phyloP scores from a whole-genome alignment of 2,329 filamentous ascomycete species.

The Aureobasidium sp. region DNA sequence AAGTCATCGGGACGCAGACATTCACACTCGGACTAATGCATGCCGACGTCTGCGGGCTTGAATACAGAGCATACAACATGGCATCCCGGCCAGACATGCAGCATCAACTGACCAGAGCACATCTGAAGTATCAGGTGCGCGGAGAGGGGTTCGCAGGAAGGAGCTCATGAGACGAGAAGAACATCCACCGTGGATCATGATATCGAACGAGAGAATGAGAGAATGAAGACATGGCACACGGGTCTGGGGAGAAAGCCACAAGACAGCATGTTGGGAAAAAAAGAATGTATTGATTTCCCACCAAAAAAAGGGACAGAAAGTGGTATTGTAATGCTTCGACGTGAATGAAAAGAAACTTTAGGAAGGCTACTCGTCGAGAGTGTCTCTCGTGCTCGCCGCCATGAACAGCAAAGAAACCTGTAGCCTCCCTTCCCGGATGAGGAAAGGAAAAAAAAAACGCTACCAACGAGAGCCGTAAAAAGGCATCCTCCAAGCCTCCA shows the following conservation, averaged over 20 bases:
- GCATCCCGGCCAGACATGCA: background rate
- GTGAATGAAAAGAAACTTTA: too few relatives aligned
- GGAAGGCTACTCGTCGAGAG: background rate
- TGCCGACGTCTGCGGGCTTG: background rate
- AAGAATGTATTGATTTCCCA: background rate
- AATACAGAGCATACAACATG: background rate
- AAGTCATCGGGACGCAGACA: background rate
- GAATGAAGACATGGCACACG: background rate
- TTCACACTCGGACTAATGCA: too few relatives aligned
- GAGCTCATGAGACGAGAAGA: background rate
- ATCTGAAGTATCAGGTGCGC: background rate
- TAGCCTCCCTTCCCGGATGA: background rate
- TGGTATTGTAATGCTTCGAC: background rate
- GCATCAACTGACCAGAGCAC: background rate
- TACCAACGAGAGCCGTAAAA: background rate
- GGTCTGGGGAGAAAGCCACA: background rate
- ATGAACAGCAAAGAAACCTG: background rate
- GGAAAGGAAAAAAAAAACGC: background rate
- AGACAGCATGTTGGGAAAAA: background rate
- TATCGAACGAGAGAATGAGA: background rate
- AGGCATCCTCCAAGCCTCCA: background rate
- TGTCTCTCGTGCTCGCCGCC: background rate
- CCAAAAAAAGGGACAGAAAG: background rate
- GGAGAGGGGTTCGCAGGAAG: background rate
- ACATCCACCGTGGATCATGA: background rate